Conservation (phyloP, 1,284 basidiomycete genomes). For the Tetrapyrgos nigripes region DNA sequence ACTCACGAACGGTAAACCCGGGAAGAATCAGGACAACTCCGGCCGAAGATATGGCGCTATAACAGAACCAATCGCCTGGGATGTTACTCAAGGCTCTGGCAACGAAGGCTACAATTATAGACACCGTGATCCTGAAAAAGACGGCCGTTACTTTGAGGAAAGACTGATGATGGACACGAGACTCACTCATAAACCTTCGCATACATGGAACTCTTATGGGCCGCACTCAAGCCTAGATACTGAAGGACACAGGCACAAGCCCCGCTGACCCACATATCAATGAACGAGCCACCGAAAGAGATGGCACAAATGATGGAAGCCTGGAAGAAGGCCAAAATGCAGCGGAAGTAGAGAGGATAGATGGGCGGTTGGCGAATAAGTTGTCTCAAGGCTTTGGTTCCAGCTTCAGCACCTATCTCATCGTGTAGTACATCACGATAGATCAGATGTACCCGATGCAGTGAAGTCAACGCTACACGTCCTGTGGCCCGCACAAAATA, state of each 20-base stretch:
- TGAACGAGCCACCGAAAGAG: slow-evolving; percentile 82
- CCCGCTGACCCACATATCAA: slow-evolving; percentile 85
- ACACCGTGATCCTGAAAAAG: slow-evolving; percentile 72
- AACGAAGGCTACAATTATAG: slow-evolving; percentile 83
- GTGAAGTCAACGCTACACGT: slow-evolving; percentile 73
- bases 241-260: slow-evolving; percentile 72
- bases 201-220: slow-evolving; percentile 82
- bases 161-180: background rate
- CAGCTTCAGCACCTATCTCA: slow-evolving; percentile 69
- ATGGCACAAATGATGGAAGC: slow-evolving; percentile 81
- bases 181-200: slow-evolving; percentile 90
- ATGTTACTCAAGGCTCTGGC: slow-evolving; percentile 78
- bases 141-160: slow-evolving; percentile 1
- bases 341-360: slow-evolving; percentile 68
- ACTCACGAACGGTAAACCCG: slow-evolving; percentile 78
- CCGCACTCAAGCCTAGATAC: slow-evolving; percentile 79
- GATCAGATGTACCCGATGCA: slow-evolving; percentile 76
- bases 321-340: slow-evolving; percentile 75
- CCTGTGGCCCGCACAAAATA: slow-evolving; percentile 82
- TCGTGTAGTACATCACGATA: slow-evolving; percentile 84
- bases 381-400: slow-evolving; percentile 62
- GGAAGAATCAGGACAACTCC: slow-evolving; percentile 83
- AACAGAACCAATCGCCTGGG: slow-evolving; percentile 76
- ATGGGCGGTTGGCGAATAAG: slow-evolving; percentile 67
- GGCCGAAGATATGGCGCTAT: slow-evolving; percentile 82